A percentile compares a stretch with the other conserved stretches of the same genome.
These are phyloP conservation scores for Berkeleyomyces rouxiae DNA, from an alignment of 2,329 filamentous ascomycete species.

Conservation along the genomic window DNA sequence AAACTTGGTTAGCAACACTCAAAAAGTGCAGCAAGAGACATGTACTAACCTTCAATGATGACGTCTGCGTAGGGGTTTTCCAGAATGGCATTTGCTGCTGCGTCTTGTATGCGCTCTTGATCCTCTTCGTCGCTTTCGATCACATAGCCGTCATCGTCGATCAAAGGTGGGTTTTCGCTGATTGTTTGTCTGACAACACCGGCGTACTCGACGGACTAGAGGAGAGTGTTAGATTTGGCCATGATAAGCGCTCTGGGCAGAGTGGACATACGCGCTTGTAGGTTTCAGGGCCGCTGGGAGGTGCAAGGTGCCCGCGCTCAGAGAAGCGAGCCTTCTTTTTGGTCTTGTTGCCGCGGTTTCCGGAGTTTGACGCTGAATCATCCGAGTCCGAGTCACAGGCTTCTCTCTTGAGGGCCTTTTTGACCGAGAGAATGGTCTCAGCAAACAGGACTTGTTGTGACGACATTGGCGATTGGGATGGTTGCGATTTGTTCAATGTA, in stretches of 20 bases:
- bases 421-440: constrained; percentile 52
- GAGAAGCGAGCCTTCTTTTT: constrained; percentile 60
- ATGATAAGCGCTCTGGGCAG: not conserved
- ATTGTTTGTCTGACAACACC: constrained; percentile 59
- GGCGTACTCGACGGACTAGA: constrained; percentile 55
- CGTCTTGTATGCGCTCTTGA: constrained; percentile 43
- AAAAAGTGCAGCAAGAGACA: not conserved
- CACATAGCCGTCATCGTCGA: constrained; percentile 66
- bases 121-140: constrained; percentile 58
- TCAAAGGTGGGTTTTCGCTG: constrained; percentile 51
- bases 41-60: constrained; percentile 47
- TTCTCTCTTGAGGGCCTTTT: constrained; percentile 48
- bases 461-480: constrained; percentile 18
- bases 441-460: constrained; percentile 45
- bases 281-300: constrained; percentile 45
- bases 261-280: constrained; percentile 47
- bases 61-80: constrained; percentile 60
- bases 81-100: constrained; percentile 45
- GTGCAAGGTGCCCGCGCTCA: constrained; percentile 51
- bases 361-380: constrained; percentile 49
- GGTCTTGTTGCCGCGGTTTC: constrained; percentile 64
- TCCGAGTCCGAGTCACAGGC: constrained; percentile 63
- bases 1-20: constrained; percentile 15
- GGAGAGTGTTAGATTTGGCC: not conserved
- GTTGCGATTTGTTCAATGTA: not conserved